Percentiles rank a stretch among this genome's conserved stretches.
These are phyloP conservation scores for Suillus bovinus DNA, from an alignment of 768 basidiomycete species.

Conservation along the genomic window DNA sequence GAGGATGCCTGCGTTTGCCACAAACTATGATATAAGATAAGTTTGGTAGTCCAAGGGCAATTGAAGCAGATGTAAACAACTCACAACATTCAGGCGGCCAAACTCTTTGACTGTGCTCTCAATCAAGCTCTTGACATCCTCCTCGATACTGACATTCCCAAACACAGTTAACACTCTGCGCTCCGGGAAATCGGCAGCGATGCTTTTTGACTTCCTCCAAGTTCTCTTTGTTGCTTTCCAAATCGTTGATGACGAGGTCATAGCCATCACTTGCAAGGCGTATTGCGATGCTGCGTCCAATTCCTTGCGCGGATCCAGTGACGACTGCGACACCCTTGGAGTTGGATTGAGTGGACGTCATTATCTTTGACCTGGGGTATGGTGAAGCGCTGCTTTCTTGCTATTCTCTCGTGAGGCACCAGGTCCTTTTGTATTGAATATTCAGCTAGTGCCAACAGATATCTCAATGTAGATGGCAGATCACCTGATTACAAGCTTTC, in stretches of 20 bases:
- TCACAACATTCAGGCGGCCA: conserved; percentile 37
- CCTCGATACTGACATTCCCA: conserved; percentile 31
- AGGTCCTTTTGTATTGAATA: neutral
- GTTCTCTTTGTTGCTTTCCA: conserved; percentile 19
- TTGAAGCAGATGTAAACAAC: conserved; percentile 8
- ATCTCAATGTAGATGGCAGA: neutral
- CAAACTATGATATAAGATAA: conserved; percentile 9
- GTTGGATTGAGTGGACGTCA: neutral
- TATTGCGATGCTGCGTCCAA: conserved; percentile 36
- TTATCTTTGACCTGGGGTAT: neutral
- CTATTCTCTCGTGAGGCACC: neutral
- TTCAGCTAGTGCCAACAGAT: neutral
- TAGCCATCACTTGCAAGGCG: conserved; percentile 38
- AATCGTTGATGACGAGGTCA: conserved; percentile 37
- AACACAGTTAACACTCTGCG: conserved; percentile 13
- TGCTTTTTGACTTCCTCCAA: conserved; percentile 22
- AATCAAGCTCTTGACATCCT: conserved; percentile 33
- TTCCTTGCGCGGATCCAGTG: conserved; percentile 33
- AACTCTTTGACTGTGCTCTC: conserved; percentile 23
- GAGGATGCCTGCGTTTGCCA: conserved; percentile 26
- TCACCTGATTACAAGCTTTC: neutral
- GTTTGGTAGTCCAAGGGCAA: neutral
- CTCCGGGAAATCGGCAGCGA: conserved; percentile 11
- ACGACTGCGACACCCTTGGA: conserved; percentile 32
- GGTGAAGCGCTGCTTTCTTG: neutral